Base-by-base conservation (phyloP, 208 protist genomes). In the Crithidia mellificae region DNA sequence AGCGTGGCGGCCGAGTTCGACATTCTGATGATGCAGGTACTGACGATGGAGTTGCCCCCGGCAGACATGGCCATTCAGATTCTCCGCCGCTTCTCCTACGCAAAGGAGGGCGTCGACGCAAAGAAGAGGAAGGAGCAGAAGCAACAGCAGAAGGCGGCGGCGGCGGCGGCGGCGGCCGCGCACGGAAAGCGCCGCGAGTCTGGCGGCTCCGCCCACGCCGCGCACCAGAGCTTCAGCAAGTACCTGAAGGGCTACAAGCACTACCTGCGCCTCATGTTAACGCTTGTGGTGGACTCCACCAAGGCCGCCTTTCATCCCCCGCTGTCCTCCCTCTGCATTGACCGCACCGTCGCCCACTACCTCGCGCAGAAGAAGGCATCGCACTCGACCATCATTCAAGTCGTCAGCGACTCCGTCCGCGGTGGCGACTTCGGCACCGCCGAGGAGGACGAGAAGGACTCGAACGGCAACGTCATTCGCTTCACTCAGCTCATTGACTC, bases 31-130 rank as follows among this genome's bases (percentile, higher is more conserved):
- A 47, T 95, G 57, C 87, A 95, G 71, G 54, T 90, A 32, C 70
- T 93, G 29, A 74, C 88, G 9, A 68, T 82, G 55, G 36, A 78
- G 14, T 65, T 90, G 29, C 72, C 84, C 0, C 72, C 85, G 20
- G 72, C 85, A 32, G 76, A 80, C 38, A 86, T 82, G 61, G 68
- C 84, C 19, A 49, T 87, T 36, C 90, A 84, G 22, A 41, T 87
- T 6, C 69, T 95, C 32, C 74, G 88, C 61, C 90, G 90, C 69
- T 87, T 90, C 70, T 81, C 81, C 14, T 90, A 78, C 72, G 30
- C 47, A 1, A 59, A 63, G 41, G 9, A 36, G 32, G 36, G 0
- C 17, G 3, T 34, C 24, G 34, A 17, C 27, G n/a, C 44, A 1
- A 30, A 24, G n/a, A 57, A n/a, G n/a, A n/a, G n/a, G n/a, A n/a